Conservation (phyloP, 225 moss, liverwort and hornwort genomes). For the Neckera pumila region DNA sequence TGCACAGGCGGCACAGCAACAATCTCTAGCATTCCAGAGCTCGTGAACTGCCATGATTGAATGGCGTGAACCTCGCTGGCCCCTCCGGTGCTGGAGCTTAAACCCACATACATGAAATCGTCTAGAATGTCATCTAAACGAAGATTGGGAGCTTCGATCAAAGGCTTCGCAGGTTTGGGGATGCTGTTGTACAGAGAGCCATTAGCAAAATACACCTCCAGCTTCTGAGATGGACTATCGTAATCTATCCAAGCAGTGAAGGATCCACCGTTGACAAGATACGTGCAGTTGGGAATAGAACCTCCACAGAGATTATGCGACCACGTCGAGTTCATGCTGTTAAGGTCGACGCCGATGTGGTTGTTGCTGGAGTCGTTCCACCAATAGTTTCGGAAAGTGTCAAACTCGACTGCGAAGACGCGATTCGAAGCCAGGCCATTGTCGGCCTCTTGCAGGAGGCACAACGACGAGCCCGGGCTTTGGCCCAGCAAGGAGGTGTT, state of each 20-base stretch:
- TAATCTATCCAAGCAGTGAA: background rate
- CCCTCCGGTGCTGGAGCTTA: background rate
- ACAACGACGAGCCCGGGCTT: background rate
- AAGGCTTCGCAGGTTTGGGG: background rate
- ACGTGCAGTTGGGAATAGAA: background rate
- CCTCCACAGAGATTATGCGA: background rate
- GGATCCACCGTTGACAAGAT: background rate
- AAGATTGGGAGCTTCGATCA: background rate
- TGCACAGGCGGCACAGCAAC: too few species aligned
- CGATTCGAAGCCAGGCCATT: background rate
- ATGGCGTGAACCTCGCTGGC: background rate
- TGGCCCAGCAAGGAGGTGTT: background rate
- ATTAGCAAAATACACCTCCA: background rate
- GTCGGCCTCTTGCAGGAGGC: background rate
- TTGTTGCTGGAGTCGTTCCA: too few species aligned
- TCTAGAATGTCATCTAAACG: background rate
- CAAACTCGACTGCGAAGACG: constrained; percentile 45
- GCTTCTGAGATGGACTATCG: background rate
- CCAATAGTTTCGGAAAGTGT: background rate
- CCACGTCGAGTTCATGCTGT: too few species aligned
- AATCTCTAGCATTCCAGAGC: background rate
- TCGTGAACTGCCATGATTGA: too few species aligned
- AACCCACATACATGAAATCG: background rate
- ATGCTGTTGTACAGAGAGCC: background rate
- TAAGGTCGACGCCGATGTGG: too few species aligned